Conservation (phyloP, 2,329 filamentous ascomycete genomes). For the Acrocalymma vagum region DNA sequence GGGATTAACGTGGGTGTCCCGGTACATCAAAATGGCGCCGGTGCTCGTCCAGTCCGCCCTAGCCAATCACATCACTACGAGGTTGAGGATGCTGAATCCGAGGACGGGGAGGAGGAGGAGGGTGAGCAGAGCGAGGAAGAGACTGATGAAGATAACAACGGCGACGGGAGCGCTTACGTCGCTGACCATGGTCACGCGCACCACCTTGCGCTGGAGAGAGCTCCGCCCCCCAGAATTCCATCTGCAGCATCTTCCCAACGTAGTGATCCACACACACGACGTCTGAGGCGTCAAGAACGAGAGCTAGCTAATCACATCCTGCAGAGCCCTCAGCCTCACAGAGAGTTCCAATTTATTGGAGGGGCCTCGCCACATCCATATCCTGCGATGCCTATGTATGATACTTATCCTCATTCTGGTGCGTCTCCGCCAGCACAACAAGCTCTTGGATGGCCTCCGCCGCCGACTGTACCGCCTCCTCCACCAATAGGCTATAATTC, state of each 20-base stretch:
- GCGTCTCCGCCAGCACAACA: conserved; percentile 33
- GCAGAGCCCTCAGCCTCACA: conserved; percentile 45
- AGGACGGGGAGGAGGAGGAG: conserved; percentile 18
- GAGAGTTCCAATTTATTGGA: conserved; percentile 37
- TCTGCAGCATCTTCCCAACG: conserved; percentile 30
- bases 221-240: conserved; percentile 28
- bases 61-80: conserved; percentile 12
- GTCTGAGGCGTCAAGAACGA: conserved; percentile 40
- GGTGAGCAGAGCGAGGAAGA: conserved; percentile 24
- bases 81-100: conserved; percentile 17
- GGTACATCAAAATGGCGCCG: not conserved
- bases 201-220: conserved; percentile 20
- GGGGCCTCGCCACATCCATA: conserved; percentile 31
- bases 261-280: conserved; percentile 34
- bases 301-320: conserved; percentile 44
- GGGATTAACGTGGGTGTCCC: too few species aligned
- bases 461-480: conserved; percentile 29
- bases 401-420: conserved; percentile 31
- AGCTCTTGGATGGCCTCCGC: conserved; percentile 30
- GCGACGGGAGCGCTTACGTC: conserved; percentile 10
- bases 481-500: conserved; percentile 35
- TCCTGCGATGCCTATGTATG: conserved; percentile 38
- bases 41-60: not conserved
- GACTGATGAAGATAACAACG: conserved; percentile 17
- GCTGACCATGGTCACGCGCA: conserved; percentile 19